Evolutionary conservation across 208 protist genomes (phyloP).

Genomic region (Eutreptiella sp.): DNA sequence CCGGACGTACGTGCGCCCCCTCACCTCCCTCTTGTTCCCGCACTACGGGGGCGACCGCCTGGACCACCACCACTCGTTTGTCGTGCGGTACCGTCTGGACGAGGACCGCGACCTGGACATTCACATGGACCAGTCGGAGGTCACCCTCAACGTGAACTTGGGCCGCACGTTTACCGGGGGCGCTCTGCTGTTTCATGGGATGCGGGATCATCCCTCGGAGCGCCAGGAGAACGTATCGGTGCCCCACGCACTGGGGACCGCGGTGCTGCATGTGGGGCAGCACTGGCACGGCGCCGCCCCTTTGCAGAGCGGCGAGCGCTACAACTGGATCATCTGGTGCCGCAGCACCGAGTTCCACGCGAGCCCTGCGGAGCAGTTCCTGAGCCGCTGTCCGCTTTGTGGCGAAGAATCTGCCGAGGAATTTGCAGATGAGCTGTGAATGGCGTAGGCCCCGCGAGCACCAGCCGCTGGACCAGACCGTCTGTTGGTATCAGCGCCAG

Average conservation of each 20-base stretch:
- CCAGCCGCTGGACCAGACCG: too few species aligned
- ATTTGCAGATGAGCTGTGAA: too few species aligned
- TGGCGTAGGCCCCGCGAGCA: too few species aligned
- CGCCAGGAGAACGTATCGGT: background rate
- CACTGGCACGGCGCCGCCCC: constrained; percentile 1
- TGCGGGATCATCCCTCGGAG: background rate
- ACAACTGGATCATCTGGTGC: constrained; percentile 17
- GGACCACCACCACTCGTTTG: constrained; percentile 18
- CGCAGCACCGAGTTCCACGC: background rate
- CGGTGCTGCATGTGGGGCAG: constrained; percentile 3
- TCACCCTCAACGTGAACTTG: constrained; percentile 8
- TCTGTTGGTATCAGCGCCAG: too few species aligned
- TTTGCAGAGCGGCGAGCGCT: background rate
- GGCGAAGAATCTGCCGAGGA: too few species aligned
- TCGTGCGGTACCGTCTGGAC: background rate
- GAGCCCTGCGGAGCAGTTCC: too few species aligned
- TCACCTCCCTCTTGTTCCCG: too few species aligned
- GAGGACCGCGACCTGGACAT: background rate
- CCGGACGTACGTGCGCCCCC: too few species aligned
- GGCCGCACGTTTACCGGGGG: constrained; percentile 7
- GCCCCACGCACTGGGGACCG: background rate
- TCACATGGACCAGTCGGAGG: constrained; percentile 6
- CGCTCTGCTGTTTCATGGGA: constrained; percentile 3
- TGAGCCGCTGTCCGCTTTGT: too few species aligned
- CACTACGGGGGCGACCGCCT: background rate